phyloP scores from a whole-genome alignment of 2,329 filamentous ascomycete genomes.

The Ciborinia camelliae region DNA sequence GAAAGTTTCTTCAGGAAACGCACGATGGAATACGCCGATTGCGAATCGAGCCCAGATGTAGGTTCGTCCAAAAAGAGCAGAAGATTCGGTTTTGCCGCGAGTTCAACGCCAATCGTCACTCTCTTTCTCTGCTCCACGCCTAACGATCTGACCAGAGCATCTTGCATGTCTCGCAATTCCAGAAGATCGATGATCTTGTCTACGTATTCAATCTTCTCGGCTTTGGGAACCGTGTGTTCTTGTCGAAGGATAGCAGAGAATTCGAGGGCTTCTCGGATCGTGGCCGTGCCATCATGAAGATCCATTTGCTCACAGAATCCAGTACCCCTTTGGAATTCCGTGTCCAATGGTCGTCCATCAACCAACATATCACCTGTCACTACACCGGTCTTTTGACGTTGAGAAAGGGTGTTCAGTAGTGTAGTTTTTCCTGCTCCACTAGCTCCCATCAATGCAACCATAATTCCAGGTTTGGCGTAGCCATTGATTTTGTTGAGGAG shows the following conservation, averaged over 20 bases:
- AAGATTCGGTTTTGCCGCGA: constrained; percentile 65
- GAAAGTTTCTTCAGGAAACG: constrained; percentile 66
- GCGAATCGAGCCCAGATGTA: constrained; percentile 66
- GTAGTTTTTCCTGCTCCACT: constrained; percentile 83
- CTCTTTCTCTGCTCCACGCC: constrained; percentile 63
- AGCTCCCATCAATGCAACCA: constrained; percentile 79
- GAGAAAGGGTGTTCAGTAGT: constrained; percentile 70
- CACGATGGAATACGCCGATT: constrained; percentile 65
- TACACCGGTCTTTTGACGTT: constrained; percentile 65
- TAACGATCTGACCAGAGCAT: constrained; percentile 62
- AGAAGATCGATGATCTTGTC: constrained; percentile 63
- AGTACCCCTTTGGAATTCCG: constrained; percentile 65
- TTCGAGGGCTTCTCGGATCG: constrained; percentile 64
- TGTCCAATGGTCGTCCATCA: constrained; percentile 58
- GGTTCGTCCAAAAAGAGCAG: constrained; percentile 71
- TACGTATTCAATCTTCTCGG: constrained; percentile 65
- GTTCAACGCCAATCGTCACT: constrained; percentile 69
- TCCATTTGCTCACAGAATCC: constrained; percentile 73
- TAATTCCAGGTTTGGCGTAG: constrained; percentile 72
- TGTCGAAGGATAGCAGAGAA: constrained; percentile 67
- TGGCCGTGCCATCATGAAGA: constrained; percentile 64
- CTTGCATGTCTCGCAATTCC: constrained; percentile 62
- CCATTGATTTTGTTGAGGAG: constrained; percentile 69
- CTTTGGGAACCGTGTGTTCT: constrained; percentile 48
- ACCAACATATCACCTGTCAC: constrained; percentile 66